Conservation (phyloP, 768 basidiomycete species). For the Psilocybe cubensis region DNA sequence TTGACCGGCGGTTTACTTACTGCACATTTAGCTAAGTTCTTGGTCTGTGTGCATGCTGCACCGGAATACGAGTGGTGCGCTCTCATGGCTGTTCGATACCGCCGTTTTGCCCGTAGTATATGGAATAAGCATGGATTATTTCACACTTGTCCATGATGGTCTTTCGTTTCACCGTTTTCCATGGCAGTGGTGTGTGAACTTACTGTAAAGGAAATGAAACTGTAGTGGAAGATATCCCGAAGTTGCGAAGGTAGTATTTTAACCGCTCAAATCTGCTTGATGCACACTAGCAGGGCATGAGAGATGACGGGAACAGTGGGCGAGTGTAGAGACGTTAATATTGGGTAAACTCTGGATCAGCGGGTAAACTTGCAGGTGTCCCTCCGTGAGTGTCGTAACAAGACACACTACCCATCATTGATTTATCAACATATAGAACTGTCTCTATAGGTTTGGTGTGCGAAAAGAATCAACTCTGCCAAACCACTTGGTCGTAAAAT, state of each 20-base stretch:
- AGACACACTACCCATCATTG: background rate
- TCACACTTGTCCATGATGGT: background rate
- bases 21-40: background rate
- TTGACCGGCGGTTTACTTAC: too few species aligned
- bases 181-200: background rate
- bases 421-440: background rate
- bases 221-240: background rate
- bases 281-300: background rate
- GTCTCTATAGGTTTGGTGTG: background rate
- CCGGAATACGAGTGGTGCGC: too few species aligned
- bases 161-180: background rate
- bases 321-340: background rate
- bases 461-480: background rate
- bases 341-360: too few species aligned
- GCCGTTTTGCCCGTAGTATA: background rate
- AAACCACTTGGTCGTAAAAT: background rate
- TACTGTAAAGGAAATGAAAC: too few species aligned
- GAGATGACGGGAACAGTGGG: background rate
- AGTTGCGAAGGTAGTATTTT: background rate
- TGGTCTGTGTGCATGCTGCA: too few species aligned
- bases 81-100: background rate
- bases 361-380: background rate
- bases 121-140: background rate
- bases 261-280: background rate
- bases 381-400: background rate